phyloP scores from a whole-genome alignment of 1,284 basidiomycete species.

The Malassezia brasiliensis region DNA sequence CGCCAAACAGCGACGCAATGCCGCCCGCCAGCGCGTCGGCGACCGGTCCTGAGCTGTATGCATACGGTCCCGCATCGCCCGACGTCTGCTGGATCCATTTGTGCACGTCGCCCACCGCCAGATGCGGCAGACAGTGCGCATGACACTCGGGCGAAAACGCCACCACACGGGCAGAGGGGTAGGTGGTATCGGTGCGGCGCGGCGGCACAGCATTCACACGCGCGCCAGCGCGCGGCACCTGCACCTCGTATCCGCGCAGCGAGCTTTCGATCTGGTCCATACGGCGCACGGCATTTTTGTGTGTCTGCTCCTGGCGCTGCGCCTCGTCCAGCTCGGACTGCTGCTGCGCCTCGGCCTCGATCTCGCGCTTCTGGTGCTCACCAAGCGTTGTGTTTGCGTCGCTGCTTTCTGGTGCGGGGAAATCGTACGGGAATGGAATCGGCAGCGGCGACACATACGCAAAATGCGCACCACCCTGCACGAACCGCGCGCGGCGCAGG shows the following conservation, averaged over 20 bases:
- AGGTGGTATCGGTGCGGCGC: conserved; percentile 19
- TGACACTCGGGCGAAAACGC: conserved; percentile 59
- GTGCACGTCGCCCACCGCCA: conserved; percentile 76
- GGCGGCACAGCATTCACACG: background rate
- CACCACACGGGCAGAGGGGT: conserved; percentile 53
- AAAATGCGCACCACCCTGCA: conserved; percentile 62
- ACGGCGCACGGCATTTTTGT: conserved; percentile 21
- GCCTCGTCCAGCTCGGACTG: conserved; percentile 21
- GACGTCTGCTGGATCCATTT: conserved; percentile 54
- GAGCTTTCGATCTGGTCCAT: conserved; percentile 35
- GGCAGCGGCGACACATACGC: conserved; percentile 74
- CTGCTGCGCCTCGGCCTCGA: conserved; percentile 12
- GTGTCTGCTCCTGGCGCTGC: conserved; percentile 16
- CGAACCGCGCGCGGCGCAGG: conserved; percentile 61
- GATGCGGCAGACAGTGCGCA: conserved; percentile 67
- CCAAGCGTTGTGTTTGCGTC: conserved; percentile 17
- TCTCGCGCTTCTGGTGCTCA: conserved; percentile 19
- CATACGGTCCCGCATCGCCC: conserved; percentile 45
- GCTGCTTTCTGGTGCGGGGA: conserved; percentile 49
- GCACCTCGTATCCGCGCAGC: conserved; percentile 30
- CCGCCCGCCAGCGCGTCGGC: background rate
- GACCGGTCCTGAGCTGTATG: conserved; percentile 39
- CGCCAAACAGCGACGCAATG: background rate
- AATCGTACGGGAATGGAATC: conserved; percentile 71
- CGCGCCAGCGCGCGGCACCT: conserved; percentile 14